phyloP scores from a whole-genome alignment of 208 protist species.

The Blastocrithidia nonstop region DNA sequence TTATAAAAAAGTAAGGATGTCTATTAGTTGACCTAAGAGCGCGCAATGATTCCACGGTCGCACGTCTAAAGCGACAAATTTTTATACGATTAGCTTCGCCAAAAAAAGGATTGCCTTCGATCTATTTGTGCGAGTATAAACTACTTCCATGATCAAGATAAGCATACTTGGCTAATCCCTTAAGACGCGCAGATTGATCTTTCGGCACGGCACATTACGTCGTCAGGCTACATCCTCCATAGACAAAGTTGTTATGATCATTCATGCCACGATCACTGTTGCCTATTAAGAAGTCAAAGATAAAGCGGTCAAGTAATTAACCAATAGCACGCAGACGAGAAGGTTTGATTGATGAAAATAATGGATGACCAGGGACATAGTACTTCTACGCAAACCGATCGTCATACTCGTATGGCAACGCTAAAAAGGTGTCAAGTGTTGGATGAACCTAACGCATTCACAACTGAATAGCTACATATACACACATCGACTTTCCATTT shows the following conservation, averaged over 20 bases:
- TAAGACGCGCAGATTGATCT: constrained; percentile 15
- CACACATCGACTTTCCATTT: constrained; percentile 15
- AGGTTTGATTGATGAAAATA: constrained; percentile 27
- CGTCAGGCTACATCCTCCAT: constrained; percentile 51
- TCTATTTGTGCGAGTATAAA: constrained; percentile 67
- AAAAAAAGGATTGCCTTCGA: constrained; percentile 40
- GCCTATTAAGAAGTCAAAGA: constrained; percentile 76
- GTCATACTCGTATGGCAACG: constrained; percentile 41
- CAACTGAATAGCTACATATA: constrained; percentile 50
- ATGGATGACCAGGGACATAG: constrained; percentile 35
- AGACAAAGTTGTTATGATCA: constrained; percentile 81
- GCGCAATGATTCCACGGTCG: constrained; percentile 26
- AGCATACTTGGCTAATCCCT: constrained; percentile 60
- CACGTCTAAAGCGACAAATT: constrained; percentile 56
- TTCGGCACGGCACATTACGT: constrained; percentile 19
- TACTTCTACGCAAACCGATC: constrained; percentile 43
- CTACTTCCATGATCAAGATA: constrained; percentile 75
- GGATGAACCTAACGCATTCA: constrained; percentile 79
- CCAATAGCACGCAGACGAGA: constrained; percentile 45
- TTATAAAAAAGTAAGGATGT: constrained; percentile 16
- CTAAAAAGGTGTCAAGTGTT: constrained; percentile 46
- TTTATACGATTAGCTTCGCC: constrained; percentile 24
- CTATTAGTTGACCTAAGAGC: constrained; percentile 5
- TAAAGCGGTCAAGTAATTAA: constrained; percentile 56
- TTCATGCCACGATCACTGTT: constrained; percentile 73